phyloP scores from a whole-genome alignment of 352 stramenopile genomes.

The Pythium phragmiticola region DNA sequence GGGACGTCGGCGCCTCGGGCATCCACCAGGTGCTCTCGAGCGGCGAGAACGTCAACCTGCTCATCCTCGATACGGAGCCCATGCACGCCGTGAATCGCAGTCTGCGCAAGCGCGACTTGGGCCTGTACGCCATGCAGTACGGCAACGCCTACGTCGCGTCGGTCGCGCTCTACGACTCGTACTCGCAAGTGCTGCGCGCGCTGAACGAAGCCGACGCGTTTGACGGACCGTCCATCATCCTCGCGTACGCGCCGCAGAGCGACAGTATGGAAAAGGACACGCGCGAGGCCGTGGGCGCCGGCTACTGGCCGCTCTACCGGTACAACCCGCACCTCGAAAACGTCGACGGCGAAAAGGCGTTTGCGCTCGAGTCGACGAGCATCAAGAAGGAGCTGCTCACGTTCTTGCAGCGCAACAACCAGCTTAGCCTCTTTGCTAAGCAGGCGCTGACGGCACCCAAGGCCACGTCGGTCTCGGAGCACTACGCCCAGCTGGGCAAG shows the following conservation, averaged over 20 bases:
- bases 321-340: constrained; percentile 85
- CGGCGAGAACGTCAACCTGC: constrained; percentile 74
- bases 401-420: constrained; percentile 90
- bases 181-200: constrained; percentile 85
- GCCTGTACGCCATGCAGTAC: constrained; percentile 93
- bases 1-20: constrained; percentile 63
- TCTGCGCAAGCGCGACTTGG: constrained; percentile 90
- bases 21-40: constrained; percentile 74
- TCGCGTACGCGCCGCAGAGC: constrained; percentile 86
- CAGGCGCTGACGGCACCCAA: constrained; percentile 51
- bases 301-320: constrained; percentile 93
- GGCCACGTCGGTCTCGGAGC: constrained; percentile 48
- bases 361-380: constrained; percentile 89
- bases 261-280: constrained; percentile 89
- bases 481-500: constrained; percentile 80
- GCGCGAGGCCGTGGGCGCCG: constrained; percentile 79
- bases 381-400: constrained; percentile 89
- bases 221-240: constrained; percentile 88
- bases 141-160: constrained; percentile 92
- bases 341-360: constrained; percentile 82
- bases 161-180: constrained; percentile 88
- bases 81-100: constrained; percentile 59
- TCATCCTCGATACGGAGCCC: constrained; percentile 76
- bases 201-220: constrained; percentile 90
- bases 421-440: constrained; percentile 88